Conservation (phyloP, 495 filamentous ascomycete species). For the Niebla homalea region DNA sequence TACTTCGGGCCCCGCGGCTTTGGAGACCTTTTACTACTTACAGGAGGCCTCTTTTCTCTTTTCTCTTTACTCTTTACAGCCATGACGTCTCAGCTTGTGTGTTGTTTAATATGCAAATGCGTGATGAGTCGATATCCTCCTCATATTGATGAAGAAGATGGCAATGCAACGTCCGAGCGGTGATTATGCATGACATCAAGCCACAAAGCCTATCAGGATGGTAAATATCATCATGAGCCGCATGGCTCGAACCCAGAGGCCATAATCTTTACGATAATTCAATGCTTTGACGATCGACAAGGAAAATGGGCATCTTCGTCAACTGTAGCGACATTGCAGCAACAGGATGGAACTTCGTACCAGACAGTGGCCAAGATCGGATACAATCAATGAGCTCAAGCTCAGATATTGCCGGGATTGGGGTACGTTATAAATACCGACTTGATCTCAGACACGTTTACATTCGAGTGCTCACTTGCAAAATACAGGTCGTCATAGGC, state of each 20-base stretch:
- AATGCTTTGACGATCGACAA: too few relatives aligned
- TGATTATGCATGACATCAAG: not conserved
- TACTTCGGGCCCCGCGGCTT: too few relatives aligned
- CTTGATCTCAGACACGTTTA: not conserved
- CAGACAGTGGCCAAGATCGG: not conserved
- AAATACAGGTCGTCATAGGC: not conserved
- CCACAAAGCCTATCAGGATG: not conserved
- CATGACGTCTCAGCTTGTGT: too few relatives aligned
- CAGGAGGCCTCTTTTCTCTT: too few relatives aligned
- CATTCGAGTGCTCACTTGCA: too few relatives aligned
- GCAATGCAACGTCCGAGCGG: too few relatives aligned
- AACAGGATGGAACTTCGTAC: not conserved
- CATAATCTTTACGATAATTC: too few relatives aligned
- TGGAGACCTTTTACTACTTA: too few relatives aligned
- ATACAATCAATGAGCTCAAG: not conserved
- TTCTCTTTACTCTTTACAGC: too few relatives aligned
- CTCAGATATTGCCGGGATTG: slow-evolving; percentile 3
- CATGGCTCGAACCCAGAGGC: not conserved
- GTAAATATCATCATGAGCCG: not conserved
- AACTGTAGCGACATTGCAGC: not conserved
- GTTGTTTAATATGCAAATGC: too few relatives aligned
- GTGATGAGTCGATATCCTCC: too few relatives aligned
- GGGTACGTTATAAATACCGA: not conserved
- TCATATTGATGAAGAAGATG: too few relatives aligned
- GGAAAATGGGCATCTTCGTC: not conserved